Conservation (phyloP, 2,329 filamentous ascomycete species). For the Pseudocercospora musae region DNA sequence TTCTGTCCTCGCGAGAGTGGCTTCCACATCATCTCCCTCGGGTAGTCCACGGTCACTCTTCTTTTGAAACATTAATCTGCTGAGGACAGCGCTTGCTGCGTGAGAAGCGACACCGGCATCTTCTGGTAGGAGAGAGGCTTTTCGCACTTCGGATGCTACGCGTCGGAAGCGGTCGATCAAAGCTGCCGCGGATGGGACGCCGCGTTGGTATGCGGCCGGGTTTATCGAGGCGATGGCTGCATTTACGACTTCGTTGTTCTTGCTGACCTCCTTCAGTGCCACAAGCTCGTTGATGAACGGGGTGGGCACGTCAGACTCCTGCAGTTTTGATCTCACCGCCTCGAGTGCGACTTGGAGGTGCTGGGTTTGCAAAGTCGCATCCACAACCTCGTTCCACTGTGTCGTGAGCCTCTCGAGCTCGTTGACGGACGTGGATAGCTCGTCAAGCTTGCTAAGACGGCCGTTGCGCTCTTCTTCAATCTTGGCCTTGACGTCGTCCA, state of each 20-base stretch:
- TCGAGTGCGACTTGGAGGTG: constrained; percentile 95
- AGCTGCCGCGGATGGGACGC: constrained; percentile 77
- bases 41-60: constrained; percentile 60
- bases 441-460: constrained; percentile 78
- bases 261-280: constrained; percentile 84
- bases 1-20: constrained; percentile 84
- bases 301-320: constrained; percentile 65
- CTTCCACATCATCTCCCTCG: constrained; percentile 86
- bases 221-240: constrained; percentile 97
- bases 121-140: constrained; percentile 86
- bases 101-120: constrained; percentile 93
- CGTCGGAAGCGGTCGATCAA: constrained; percentile 94
- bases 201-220: constrained; percentile 87
- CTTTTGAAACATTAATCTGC: constrained; percentile 96
- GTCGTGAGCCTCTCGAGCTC: constrained; percentile 84
- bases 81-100: constrained; percentile 82
- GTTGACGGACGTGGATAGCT: constrained; percentile 71
- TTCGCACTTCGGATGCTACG: constrained; percentile 87
- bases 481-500: constrained; percentile 70
- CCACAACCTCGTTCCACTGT: constrained; percentile 87
- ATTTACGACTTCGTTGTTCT: constrained; percentile 75
- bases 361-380: constrained; percentile 87
- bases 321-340: constrained; percentile 79
- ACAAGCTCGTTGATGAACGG: constrained; percentile 92
- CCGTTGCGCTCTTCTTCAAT: constrained; percentile 87